Evolutionary conservation across 2,329 filamentous ascomycete genomes (phyloP).

Genomic region (Arthrobotrys iridis): DNA sequence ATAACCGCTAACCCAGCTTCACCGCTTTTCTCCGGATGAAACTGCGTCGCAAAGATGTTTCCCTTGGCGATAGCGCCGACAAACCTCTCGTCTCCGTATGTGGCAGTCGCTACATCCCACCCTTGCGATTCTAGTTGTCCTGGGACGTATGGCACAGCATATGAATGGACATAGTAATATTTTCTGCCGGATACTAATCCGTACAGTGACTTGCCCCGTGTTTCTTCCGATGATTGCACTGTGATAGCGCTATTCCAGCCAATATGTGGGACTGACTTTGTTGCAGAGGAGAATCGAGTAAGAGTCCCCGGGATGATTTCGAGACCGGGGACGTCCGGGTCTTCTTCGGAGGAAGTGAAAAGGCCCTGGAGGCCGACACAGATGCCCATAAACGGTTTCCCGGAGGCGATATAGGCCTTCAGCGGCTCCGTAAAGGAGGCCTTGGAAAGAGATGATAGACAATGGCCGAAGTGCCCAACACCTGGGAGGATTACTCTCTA

Average conservation of each 20-base stretch:
- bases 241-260: conserved; percentile 94
- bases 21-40: conserved; percentile 97
- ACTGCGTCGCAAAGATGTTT: conserved; percentile 91
- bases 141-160: conserved; percentile 80
- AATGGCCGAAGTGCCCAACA: conserved; percentile 97
- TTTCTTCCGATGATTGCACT: conserved; percentile 58
- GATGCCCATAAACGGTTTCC: conserved; percentile 98
- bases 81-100: conserved; percentile 88
- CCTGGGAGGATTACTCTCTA: conserved; percentile 81
- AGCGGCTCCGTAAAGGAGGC: conserved; percentile 88
- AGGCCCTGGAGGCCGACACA: conserved; percentile 94
- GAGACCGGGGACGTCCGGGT: conserved; percentile 75
- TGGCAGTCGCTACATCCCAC: conserved; percentile 90
- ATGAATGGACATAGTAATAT: conserved; percentile 99
- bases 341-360: conserved; percentile 85
- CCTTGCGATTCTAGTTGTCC: conserved; percentile 75
- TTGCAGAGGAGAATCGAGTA: conserved; percentile 76
- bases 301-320: conserved; percentile 77
- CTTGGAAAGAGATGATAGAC: conserved; percentile 80
- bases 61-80: conserved; percentile 86
- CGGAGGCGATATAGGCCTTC: conserved; percentile 80
- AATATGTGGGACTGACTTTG: conserved; percentile 97
- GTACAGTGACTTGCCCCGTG: conserved; percentile 71
- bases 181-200: conserved; percentile 83
- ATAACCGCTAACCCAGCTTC: conserved; percentile 84